Evolutionary conservation across 305 asterid genomes (phyloP).

Genomic region (Fraxinus latifolia): DNA sequence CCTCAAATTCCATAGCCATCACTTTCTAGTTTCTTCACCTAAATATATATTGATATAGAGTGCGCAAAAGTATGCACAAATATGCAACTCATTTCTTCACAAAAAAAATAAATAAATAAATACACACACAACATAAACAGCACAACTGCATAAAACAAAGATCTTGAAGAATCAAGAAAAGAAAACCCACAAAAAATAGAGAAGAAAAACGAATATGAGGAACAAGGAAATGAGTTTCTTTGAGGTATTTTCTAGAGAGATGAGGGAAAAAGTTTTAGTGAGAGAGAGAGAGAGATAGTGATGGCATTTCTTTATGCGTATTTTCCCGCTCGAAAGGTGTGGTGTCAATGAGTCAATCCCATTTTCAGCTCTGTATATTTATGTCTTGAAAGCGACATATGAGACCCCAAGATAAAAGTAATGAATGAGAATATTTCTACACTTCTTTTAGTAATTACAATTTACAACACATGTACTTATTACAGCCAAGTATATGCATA

Average conservation of each 20-base stretch:
- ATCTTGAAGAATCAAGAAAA: neutral
- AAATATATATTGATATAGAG: conserved; percentile 16
- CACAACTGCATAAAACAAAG: neutral
- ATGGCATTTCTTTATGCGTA: conserved; percentile 31
- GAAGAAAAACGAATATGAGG: neutral
- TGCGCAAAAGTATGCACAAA: neutral
- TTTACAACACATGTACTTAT: neutral
- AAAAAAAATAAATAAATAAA: neutral
- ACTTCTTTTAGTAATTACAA: neutral
- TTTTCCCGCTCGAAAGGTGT: conserved; percentile 49
- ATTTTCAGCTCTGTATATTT: conserved; percentile 35
- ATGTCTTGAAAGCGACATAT: conserved; percentile 36
- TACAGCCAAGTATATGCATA: neutral
- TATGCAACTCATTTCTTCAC: neutral
- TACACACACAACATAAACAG: neutral
- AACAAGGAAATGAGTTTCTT: conserved; percentile 13
- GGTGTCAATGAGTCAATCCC: conserved; percentile 19
- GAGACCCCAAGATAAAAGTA: conserved; percentile 14
- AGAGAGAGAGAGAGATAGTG: conserved; percentile 1
- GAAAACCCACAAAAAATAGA: neutral
- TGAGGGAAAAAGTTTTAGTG: neutral
- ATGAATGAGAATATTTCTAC: neutral
- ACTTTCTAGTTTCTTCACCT: conserved; percentile 15
- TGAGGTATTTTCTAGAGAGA: conserved; percentile 15
- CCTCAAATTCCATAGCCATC: conserved; percentile 39